Evolutionary conservation across 768 basidiomycete genomes (phyloP).

Genomic region (Lentinula detonsa): DNA sequence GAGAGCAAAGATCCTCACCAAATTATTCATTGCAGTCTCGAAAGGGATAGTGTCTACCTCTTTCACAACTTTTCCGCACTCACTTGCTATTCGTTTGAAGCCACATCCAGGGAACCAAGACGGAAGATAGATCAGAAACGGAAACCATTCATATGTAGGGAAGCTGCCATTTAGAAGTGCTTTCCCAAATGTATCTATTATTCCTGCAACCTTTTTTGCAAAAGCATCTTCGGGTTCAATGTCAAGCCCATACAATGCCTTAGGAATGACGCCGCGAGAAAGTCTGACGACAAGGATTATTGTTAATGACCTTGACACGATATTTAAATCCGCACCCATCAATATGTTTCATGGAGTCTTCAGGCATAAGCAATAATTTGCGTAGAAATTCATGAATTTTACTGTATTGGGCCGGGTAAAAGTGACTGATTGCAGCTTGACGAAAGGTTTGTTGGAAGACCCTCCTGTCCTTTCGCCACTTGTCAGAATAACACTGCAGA

Average conservation of each 20-base stretch:
- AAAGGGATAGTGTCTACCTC: neutral
- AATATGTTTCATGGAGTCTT: neutral
- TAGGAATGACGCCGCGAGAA: neutral
- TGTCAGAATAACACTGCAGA: neutral
- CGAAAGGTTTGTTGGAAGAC: neutral
- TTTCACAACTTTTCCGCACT: neutral
- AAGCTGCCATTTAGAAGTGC: neutral
- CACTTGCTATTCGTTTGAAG: neutral
- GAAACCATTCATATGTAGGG: neutral
- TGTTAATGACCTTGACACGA: neutral
- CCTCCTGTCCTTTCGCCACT: neutral
- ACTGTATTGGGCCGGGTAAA: neutral
- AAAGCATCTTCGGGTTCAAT: neutral
- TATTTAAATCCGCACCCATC: neutral
- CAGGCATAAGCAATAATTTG: neutral
- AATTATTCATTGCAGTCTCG: neutral
- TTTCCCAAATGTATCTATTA: neutral
- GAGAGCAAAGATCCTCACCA: neutral
- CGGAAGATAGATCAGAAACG: neutral
- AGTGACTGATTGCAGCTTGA: neutral
- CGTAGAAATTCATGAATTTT: neutral
- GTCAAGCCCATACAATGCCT: neutral
- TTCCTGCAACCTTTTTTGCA: neutral
- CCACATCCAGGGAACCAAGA: constrained; percentile 4
- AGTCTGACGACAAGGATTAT: neutral